phyloP scores from a whole-genome alignment of 108 stramenopile species.

The Nannochloropsis oceanica region DNA sequence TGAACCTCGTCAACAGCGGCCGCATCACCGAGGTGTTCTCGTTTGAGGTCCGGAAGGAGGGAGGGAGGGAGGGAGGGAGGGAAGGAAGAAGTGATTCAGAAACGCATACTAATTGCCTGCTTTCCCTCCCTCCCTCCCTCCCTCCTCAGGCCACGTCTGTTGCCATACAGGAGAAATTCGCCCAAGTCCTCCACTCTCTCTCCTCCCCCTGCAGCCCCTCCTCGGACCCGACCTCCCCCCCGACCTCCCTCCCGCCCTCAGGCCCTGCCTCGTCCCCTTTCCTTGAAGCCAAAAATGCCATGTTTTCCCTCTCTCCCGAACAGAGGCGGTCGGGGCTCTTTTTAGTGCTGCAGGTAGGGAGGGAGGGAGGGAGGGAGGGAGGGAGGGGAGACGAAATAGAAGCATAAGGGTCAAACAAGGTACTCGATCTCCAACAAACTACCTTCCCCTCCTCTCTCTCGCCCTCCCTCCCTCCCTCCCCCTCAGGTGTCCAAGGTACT shows the following conservation, averaged over 20 bases:
- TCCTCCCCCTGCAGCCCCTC: too few species aligned
- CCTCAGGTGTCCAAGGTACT: slow-evolving; percentile 18
- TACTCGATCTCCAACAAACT: slow-evolving; percentile 9
- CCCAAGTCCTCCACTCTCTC: slow-evolving; percentile 11
- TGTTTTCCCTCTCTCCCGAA: neutral
- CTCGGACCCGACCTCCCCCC: too few species aligned
- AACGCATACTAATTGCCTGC: neutral
- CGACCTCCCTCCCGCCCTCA: too few species aligned
- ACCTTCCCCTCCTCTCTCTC: neutral
- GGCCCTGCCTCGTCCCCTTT: too few species aligned
- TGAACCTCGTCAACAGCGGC: slow-evolving; percentile 13
- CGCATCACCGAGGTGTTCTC: slow-evolving; percentile 18
- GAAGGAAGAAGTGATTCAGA: neutral
- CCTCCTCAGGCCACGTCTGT: neutral
- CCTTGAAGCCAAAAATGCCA: too few species aligned
- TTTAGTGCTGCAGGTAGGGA: neutral
- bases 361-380: neutral
- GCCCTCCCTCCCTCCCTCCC: neutral
- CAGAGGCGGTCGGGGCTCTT: neutral
- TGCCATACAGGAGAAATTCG: slow-evolving; percentile 1
- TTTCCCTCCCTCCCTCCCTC: neutral
- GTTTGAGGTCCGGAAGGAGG: neutral
- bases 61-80: neutral
- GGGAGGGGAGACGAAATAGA: neutral
- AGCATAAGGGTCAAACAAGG: neutral